These are phyloP conservation scores for Erythrobasidium yunnanense DNA, from an alignment of 768 basidiomycete species.

Conservation along the genomic window DNA sequence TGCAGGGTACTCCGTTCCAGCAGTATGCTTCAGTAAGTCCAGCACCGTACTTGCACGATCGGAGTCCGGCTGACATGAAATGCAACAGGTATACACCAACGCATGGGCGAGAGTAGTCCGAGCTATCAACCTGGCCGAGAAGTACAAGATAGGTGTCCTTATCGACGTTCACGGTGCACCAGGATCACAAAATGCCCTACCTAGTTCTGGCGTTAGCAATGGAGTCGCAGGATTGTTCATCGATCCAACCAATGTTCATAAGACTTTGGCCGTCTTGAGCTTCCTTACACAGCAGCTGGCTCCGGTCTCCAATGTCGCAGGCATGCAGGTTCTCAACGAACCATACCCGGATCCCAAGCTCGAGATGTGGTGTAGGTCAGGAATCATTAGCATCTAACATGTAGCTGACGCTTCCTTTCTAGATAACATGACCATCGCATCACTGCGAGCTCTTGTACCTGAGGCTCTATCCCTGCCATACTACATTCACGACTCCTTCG, in stretches of 20 bases:
- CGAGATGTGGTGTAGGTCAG: background rate
- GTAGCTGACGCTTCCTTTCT: background rate
- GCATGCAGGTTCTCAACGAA: background rate
- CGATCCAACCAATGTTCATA: background rate
- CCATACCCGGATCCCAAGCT: background rate
- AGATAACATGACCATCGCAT: background rate
- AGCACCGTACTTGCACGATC: too few species aligned
- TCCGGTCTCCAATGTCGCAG: background rate
- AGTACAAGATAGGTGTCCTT: slow-evolving; percentile 40
- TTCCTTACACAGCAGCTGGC: slow-evolving; percentile 1
- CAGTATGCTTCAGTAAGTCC: slow-evolving; percentile 35
- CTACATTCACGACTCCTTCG: slow-evolving; percentile 9
- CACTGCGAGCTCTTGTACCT: background rate
- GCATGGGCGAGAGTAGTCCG: slow-evolving; percentile 39
- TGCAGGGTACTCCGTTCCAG: slow-evolving; percentile 37
- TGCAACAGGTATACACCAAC: slow-evolving; percentile 38
- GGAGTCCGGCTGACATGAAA: too few species aligned
- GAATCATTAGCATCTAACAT: background rate
- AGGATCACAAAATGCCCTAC: background rate
- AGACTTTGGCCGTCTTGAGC: background rate
- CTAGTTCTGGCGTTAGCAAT: background rate
- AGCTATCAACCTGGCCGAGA: slow-evolving; percentile 40
- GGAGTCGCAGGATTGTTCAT: background rate
- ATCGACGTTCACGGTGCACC: slow-evolving; percentile 31
- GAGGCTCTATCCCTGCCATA: background rate